phyloP scores from a whole-genome alignment of 169 alveolate genomes.

The Plasmodium blacklocki region DNA sequence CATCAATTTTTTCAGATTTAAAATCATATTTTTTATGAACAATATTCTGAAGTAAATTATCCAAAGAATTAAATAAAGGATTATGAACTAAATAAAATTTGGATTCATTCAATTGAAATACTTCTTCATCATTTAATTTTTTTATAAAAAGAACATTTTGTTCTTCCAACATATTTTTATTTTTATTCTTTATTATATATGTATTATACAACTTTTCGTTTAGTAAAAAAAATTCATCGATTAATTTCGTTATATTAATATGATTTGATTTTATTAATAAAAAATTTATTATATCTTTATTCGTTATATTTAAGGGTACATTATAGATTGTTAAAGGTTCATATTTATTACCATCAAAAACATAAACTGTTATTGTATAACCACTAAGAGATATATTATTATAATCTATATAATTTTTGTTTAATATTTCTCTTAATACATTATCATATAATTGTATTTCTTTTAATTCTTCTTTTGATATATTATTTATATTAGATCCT shows the following conservation, averaged over 20 bases:
- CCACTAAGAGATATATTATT: slow-evolving; percentile 39
- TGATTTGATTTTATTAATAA: slow-evolving; percentile 62
- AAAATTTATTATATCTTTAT: slow-evolving; percentile 64
- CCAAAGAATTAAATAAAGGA: slow-evolving; percentile 33
- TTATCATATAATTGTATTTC: slow-evolving; percentile 33
- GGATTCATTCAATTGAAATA: slow-evolving; percentile 29
- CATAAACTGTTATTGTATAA: slow-evolving; percentile 33
- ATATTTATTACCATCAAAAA: slow-evolving; percentile 42
- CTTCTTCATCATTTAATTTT: not conserved
- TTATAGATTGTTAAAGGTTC: slow-evolving; percentile 24
- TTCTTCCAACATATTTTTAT: slow-evolving; percentile 4
- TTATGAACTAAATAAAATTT: slow-evolving; percentile 47
- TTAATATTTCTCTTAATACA: slow-evolving; percentile 48
- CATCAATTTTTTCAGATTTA: slow-evolving; percentile 38
- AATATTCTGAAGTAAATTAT: slow-evolving; percentile 42
- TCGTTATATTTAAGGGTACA: slow-evolving; percentile 71
- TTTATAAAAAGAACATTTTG: slow-evolving; percentile 39
- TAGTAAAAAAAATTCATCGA: slow-evolving; percentile 50
- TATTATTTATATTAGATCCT: not conserved
- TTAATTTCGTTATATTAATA: slow-evolving; percentile 27
- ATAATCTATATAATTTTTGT: slow-evolving; percentile 38
- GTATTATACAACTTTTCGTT: slow-evolving; percentile 24
- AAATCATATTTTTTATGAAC: slow-evolving; percentile 60
- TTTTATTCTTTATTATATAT: not conserved
- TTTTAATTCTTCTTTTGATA: slow-evolving; percentile 33